phyloP scores from a whole-genome alignment of 148 eudicot genomes.

The Oxyria digyna region DNA sequence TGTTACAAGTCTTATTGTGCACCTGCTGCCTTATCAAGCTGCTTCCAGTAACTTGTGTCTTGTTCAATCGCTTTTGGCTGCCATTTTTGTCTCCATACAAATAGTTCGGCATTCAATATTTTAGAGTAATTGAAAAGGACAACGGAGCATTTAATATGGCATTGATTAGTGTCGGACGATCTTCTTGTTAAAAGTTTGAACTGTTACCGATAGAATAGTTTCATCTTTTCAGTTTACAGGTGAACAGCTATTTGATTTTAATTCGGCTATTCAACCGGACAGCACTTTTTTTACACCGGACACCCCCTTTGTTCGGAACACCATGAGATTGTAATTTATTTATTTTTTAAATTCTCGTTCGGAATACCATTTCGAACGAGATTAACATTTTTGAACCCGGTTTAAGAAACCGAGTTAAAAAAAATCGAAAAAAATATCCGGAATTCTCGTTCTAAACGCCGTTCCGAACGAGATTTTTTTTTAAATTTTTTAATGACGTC shows the following conservation, averaged over 20 bases:
- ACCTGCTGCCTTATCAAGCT: background rate
- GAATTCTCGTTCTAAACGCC: no score
- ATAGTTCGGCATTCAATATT: background rate
- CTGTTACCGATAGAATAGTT: background rate
- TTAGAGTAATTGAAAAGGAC: background rate
- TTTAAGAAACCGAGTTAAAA: no score
- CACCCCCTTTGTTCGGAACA: no score
- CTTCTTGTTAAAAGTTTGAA: background rate
- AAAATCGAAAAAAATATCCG: no score
- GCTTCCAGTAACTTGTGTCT: background rate
- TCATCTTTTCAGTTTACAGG: background rate
- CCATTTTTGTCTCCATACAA: background rate
- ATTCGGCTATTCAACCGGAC: no score
- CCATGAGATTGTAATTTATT: no score
- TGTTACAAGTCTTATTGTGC: background rate
- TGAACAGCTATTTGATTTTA: background rate
- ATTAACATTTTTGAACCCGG: no score
- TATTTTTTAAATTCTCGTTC: no score
- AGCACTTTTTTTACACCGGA: no score
- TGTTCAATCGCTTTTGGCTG: background rate
- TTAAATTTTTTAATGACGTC: no score
- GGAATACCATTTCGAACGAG: no score
- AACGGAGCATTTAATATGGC: background rate
- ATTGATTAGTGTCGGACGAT: background rate
- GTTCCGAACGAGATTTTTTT: no score